Base-by-base conservation (phyloP, 352 stramenopile species). In the Lagenidium sp. region DNA sequence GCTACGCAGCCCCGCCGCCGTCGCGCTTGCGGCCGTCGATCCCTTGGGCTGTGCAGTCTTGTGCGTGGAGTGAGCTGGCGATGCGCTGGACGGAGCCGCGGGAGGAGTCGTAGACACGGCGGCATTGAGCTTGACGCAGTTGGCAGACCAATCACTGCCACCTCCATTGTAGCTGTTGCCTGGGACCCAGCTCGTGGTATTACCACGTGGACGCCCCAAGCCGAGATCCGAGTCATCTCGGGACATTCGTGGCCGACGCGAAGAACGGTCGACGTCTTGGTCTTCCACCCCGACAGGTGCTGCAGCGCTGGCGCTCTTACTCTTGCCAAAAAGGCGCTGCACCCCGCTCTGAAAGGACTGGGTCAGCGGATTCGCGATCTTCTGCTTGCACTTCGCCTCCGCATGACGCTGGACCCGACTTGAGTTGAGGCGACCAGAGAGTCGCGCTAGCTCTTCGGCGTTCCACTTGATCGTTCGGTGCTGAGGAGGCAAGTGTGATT, bases 81-180 rank as follows among this genome's bases (percentile, higher is more conserved):
- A n/a, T n/a, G n/a, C n/a, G n/a, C n/a, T n/a, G n/a, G n/a, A n/a
- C n/a, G n/a, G n/a, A n/a, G n/a, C n/a, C n/a, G n/a, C n/a, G n/a
- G n/a, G n/a, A n/a, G n/a, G n/a, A n/a, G n/a, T 39, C 4, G 32
- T 44, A 2, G 49, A 57, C 8, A 57, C 37, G 21, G 42, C 43
- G 6, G 41, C 50, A 19, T 57, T 57, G 4, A 57, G 37, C 1
- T 43, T 36, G 2, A 41, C 42, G 1, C 42, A 41, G 29, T 48
- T 50, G 10, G 41, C 39, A 6, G 36, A 36, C 48, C 48, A 56
- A 36, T 50, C 39, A 16, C 39, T 42, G 15, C 26, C 36, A 4
- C 50, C 50, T 29, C 50, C 43, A 25, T 32, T 51, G 43, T 52
- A 57, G 28, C 42, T 52, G 30, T 57, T 57, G 42, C 50, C 50